A percentile compares a stretch with the other conserved stretches of the same genome.
phyloP scores from a whole-genome alignment of 2,329 filamentous ascomycete species.

The Aspergillus luchuensis region DNA sequence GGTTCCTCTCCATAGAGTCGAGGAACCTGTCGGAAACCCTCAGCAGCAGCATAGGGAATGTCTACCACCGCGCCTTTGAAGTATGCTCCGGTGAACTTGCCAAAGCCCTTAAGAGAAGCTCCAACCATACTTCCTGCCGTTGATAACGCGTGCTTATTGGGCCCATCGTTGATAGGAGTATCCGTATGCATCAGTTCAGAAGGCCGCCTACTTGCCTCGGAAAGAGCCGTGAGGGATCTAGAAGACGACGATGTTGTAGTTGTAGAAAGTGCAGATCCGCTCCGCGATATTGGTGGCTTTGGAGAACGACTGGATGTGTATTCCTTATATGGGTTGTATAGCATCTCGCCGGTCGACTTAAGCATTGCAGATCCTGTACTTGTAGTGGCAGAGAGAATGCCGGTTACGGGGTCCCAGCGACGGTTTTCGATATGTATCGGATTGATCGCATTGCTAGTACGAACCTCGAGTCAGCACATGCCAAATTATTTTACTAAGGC shows the following conservation, averaged over 20 bases:
- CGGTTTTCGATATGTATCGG: slow-evolving; percentile 38
- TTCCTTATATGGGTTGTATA: slow-evolving; percentile 34
- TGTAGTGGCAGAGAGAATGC: slow-evolving; percentile 29
- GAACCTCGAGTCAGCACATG: background rate
- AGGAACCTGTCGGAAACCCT: slow-evolving; percentile 40
- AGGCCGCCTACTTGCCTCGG: background rate
- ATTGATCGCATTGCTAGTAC: slow-evolving; percentile 28
- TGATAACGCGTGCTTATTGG: background rate
- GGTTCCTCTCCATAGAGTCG: slow-evolving; percentile 41
- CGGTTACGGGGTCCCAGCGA: slow-evolving; percentile 38
- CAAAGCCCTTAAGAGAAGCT: slow-evolving; percentile 26
- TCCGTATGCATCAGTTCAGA: background rate
- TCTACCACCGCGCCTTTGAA: slow-evolving; percentile 40
- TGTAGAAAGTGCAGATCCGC: background rate
- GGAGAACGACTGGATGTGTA: slow-evolving; percentile 14
- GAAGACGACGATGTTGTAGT: background rate
- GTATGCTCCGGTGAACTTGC: slow-evolving; percentile 28
- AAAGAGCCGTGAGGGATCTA: background rate
- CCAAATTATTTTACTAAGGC: too few relatives aligned
- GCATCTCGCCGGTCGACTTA: slow-evolving; percentile 28
- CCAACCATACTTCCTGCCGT: slow-evolving; percentile 15
- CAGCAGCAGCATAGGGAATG: slow-evolving; percentile 39
- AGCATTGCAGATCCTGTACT: slow-evolving; percentile 31
- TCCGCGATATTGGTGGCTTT: background rate
- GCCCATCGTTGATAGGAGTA: background rate